phyloP scores from a whole-genome alignment of 495 filamentous ascomycete genomes.

The Cercophora sp. region DNA sequence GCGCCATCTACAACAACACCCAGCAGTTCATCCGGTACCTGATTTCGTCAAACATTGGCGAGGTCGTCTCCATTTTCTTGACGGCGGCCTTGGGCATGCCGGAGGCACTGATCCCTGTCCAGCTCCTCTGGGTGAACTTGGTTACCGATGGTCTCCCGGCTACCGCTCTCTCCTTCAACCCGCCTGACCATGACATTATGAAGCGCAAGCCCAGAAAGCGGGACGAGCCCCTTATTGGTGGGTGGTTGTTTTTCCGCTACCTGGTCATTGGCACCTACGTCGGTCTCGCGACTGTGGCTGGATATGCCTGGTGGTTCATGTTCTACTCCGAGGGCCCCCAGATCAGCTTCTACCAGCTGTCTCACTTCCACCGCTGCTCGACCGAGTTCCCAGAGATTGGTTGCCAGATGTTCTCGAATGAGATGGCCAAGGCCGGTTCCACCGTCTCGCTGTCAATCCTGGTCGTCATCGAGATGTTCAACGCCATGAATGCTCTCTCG shows the following conservation, averaged over 20 bases:
- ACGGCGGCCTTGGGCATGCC: slow-evolving; percentile 97
- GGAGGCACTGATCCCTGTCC: slow-evolving; percentile 94
- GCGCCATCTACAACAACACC: slow-evolving; percentile 99
- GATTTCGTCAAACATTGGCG: slow-evolving; percentile 98
- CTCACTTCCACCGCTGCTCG: slow-evolving; percentile 91
- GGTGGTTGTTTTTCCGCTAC: slow-evolving; percentile 98
- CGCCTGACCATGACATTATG: slow-evolving; percentile 97
- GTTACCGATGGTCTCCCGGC: slow-evolving; percentile 97
- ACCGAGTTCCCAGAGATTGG: slow-evolving; percentile 84
- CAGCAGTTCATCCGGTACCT: slow-evolving; percentile 99
- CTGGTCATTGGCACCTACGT: slow-evolving; percentile 95
- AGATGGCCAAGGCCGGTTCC: slow-evolving; percentile 88
- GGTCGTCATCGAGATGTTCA: slow-evolving; percentile 99
- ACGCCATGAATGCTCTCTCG: slow-evolving; percentile 97
- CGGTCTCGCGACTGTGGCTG: slow-evolving; percentile 89
- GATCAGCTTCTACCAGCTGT: slow-evolving; percentile 88
- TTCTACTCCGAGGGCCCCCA: slow-evolving; percentile 88
- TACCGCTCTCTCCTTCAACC: slow-evolving; percentile 96
- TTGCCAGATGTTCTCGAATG: slow-evolving; percentile 88
- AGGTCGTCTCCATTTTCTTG: slow-evolving; percentile 98
- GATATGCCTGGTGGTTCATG: slow-evolving; percentile 99
- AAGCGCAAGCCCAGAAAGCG: slow-evolving; percentile 81
- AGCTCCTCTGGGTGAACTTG: slow-evolving; percentile 98
- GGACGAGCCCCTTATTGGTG: slow-evolving; percentile 84
- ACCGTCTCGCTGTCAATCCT: slow-evolving; percentile 87